Percentiles rank a stretch among this genome's conserved stretches.
Conservation (phyloP, 2,329 filamentous ascomycete species). For the Sporothrix luriei region DNA sequence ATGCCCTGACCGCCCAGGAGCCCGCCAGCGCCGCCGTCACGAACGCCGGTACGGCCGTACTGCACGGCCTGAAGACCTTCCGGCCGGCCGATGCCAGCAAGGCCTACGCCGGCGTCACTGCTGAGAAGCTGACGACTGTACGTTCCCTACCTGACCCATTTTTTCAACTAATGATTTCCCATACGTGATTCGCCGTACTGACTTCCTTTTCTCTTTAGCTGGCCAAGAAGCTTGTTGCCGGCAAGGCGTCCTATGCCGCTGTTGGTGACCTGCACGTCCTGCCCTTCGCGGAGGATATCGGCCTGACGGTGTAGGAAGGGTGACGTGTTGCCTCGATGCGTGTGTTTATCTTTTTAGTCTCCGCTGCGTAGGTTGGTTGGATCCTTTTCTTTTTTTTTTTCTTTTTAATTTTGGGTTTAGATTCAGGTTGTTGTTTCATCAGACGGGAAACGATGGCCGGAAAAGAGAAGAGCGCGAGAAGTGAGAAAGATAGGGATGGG, state of each 20-base stretch:
- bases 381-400: slow-evolving; percentile 17
- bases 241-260: slow-evolving; percentile 84
- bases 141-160: slow-evolving; percentile 42
- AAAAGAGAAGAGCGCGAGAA: slow-evolving; percentile 7
- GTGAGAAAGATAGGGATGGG: not conserved
- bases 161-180: not conserved
- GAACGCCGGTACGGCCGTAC: slow-evolving; percentile 79
- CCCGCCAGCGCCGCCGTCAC: slow-evolving; percentile 76
- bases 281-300: slow-evolving; percentile 91
- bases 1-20: slow-evolving; percentile 80
- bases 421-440: slow-evolving; percentile 26
- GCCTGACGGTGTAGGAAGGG: slow-evolving; percentile 77
- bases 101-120: slow-evolving; percentile 76
- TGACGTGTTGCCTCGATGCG: not conserved
- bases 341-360: slow-evolving; percentile 12
- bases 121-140: slow-evolving; percentile 84
- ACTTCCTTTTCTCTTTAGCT: slow-evolving; percentile 55
- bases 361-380: slow-evolving; percentile 31
- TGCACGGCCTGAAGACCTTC: slow-evolving; percentile 79
- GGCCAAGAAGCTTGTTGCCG: slow-evolving; percentile 82
- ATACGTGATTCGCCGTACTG: not conserved
- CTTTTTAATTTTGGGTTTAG: slow-evolving; percentile 28
- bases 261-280: slow-evolving; percentile 91
- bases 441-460: slow-evolving; percentile 18
- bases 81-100: slow-evolving; percentile 75